Evolutionary conservation across 768 basidiomycete genomes (phyloP).

Genomic region (Boletus reticulatus): DNA sequence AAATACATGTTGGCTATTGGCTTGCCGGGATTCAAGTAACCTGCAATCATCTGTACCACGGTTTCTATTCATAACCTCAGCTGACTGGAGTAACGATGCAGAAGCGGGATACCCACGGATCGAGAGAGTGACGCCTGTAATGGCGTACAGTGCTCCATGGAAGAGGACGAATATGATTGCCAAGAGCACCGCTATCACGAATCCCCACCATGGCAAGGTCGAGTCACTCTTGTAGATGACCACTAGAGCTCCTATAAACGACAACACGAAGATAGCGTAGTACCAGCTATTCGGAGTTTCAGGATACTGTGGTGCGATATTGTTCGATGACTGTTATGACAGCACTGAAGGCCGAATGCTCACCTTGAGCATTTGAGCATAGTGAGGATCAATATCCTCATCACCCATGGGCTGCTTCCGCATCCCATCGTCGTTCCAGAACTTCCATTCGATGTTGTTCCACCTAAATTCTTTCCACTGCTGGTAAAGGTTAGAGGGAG

Average conservation of each 20-base stretch:
- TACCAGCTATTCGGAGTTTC: conserved; percentile 36
- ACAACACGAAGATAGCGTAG: conserved; percentile 19
- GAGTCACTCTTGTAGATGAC: conserved; percentile 52
- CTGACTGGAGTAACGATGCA: neutral
- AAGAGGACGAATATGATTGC: conserved; percentile 50
- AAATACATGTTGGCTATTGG: conserved; percentile 44
- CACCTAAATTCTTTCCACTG: conserved; percentile 22
- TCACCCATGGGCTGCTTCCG: conserved; percentile 30
- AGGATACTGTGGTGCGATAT: conserved; percentile 25
- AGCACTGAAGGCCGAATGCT: conserved; percentile 13
- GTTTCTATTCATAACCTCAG: conserved; percentile 12
- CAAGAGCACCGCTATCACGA: conserved; percentile 51
- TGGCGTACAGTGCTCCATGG: conserved; percentile 51
- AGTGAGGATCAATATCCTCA: conserved; percentile 53
- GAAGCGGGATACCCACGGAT: conserved; percentile 17
- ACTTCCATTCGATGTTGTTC: conserved; percentile 37
- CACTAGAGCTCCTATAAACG: conserved; percentile 50
- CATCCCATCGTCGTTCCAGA: conserved; percentile 29
- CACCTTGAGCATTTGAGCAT: conserved; percentile 48
- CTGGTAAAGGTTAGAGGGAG: conserved; percentile 29
- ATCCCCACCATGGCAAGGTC: conserved; percentile 58
- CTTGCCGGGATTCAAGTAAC: conserved; percentile 34
- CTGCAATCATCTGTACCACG: conserved; percentile 36
- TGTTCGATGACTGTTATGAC: neutral
- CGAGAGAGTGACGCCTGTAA: conserved; percentile 33